Evolutionary conservation across 164 flowering plant genomes (phyloP).

Genomic region (Vitis riparia): DNA sequence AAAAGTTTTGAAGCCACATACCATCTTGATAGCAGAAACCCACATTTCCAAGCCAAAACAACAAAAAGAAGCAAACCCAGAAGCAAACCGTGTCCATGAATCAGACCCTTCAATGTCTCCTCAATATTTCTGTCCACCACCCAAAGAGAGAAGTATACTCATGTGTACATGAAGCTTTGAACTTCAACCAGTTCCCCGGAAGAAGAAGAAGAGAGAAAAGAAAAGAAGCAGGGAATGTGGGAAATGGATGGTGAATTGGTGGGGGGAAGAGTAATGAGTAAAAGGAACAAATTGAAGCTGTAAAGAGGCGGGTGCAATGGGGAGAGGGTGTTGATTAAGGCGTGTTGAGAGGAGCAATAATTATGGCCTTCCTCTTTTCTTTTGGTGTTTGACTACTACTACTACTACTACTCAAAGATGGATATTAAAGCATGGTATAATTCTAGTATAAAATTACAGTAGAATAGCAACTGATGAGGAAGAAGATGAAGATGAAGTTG

Average conservation of each 20-base stretch:
- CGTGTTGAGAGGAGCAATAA: conserved; percentile 6
- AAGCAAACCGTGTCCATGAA: conserved; percentile 33
- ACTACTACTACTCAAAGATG: too few species aligned
- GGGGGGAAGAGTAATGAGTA: background rate
- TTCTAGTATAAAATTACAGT: too few species aligned
- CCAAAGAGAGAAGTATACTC: background rate
- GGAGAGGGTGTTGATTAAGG: conserved; percentile 3
- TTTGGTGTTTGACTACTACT: background rate
- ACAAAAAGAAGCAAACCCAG: conserved; percentile 31
- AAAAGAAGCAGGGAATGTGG: background rate
- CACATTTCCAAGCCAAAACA: conserved; percentile 18
- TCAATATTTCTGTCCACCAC: background rate
- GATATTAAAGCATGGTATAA: background rate
- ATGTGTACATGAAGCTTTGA: too few species aligned
- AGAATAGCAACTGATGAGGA: background rate
- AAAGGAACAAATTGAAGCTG: background rate
- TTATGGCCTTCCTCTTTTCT: background rate
- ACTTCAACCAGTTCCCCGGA: too few species aligned
- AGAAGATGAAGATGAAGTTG: background rate
- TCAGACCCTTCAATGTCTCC: background rate
- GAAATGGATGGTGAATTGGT: too few species aligned
- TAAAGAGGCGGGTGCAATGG: background rate
- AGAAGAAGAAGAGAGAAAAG: too few species aligned
- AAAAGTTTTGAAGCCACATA: conserved; percentile 14
- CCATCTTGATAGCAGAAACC: conserved; percentile 58